Base-by-base conservation (phyloP, 2,329 filamentous ascomycete species). In the Fusarium phyllophilum region DNA sequence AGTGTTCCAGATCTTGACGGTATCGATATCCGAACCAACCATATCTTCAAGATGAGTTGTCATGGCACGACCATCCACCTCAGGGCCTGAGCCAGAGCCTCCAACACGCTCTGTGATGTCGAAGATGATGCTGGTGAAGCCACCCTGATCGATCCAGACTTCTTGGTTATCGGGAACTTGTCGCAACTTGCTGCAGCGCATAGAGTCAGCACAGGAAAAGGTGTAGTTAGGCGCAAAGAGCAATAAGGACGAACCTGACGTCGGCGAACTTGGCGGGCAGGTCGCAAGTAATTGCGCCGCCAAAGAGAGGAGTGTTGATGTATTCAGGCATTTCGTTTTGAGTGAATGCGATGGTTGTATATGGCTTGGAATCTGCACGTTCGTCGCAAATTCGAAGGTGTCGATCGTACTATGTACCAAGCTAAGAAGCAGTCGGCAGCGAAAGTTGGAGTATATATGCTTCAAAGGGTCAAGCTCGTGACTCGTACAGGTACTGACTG, bases 81-180 rank as follows among this genome's bases (percentile, higher is more conserved):
- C 88, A 24, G 90, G 85, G 5, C 85, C 83, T 46, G 83, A 85
- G 36, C 87, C 86, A 9, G 89, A 78, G 20, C 83, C 80, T 68
- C 89, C 89, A 29, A 97, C 92, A 63, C 93, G 92, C 85, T 98
- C 92, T 62, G 93, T 93, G 79, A 98, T 94, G 78, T 98, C 96
- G 82, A 98, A 89, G 77, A 97, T 95, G 81, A 97, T 91, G 83
- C 90, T 95, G 7, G 94, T 94, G 82, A 95, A 95, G 56, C 94
- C 95, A 72, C 93, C 88, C 73, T 89, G 88, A 81, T 97, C 94
- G 79, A 98, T 92, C 85, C 91, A 97, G 76, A 98, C 93, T 86
- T 98, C 96, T 85, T 98, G 95, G 82, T 97, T 93, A 81, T 96
- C 92, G 57, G 93, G 93, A 10, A 95, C 90, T 83, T 94, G 89